Evolutionary conservation across 345 rosid species (phyloP).

Genomic region (Ceriops zippeliana): DNA sequence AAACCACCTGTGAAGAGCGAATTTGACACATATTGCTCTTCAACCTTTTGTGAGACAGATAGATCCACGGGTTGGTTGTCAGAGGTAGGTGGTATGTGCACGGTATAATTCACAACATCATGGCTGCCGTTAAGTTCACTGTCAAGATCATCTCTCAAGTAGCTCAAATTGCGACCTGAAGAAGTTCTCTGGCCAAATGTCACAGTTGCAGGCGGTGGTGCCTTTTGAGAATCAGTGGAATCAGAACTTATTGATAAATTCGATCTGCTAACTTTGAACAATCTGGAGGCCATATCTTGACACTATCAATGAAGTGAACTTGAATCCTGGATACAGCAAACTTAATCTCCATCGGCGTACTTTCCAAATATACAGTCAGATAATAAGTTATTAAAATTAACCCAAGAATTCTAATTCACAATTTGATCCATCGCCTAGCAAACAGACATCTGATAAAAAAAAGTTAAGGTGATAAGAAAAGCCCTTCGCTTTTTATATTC

Average conservation of each 20-base stretch:
- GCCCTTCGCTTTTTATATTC: background rate
- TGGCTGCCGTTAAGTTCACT: conserved; percentile 63
- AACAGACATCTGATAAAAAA: too few relatives aligned
- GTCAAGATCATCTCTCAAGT: conserved; percentile 90
- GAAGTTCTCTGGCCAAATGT: conserved; percentile 75
- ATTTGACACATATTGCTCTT: conserved; percentile 93
- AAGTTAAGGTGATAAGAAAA: background rate
- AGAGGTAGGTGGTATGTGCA: conserved; percentile 91
- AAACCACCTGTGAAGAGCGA: conserved; percentile 94
- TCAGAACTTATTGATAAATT: conserved; percentile 61
- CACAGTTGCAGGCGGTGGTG: conserved; percentile 59
- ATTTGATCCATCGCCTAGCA: background rate
- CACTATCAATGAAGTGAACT: conserved; percentile 17
- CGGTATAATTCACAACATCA: conserved; percentile 78
- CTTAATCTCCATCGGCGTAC: conserved; percentile 6
- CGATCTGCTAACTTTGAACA: conserved; percentile 55
- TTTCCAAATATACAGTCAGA: background rate
- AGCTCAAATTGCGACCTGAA: conserved; percentile 80
- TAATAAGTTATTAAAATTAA: background rate
- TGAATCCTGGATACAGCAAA: conserved; percentile 38
- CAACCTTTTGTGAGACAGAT: conserved; percentile 86
- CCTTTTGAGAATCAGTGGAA: conserved; percentile 50
- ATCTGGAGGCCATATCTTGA: conserved; percentile 58
- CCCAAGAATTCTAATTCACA: background rate
- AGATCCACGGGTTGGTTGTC: conserved; percentile 95